Evolutionary conservation across 176 grass and related monocot genomes (phyloP), one percentile per base, ranked within the genome.

Genomic region (Dendrocalamus sinicus): DNA sequence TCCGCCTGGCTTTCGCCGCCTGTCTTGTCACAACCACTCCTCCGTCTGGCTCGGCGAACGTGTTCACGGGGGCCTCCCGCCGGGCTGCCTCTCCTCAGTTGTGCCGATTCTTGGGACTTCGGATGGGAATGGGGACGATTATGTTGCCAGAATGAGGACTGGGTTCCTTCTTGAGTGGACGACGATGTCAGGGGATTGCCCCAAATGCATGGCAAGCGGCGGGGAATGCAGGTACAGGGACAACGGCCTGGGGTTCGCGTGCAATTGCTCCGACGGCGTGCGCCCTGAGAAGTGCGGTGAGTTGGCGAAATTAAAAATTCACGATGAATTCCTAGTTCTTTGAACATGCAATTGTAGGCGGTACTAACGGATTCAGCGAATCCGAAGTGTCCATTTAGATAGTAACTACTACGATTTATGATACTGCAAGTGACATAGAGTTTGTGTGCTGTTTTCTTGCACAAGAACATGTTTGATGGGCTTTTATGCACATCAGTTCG

Each of bases 131-230:
- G 50, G 1, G 32, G 32, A 41, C 1, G 53, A 22, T 1, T 82
- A 82, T 6, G 4, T 78, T 9, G 19, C 7, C 11, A 9, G 74
- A 40, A 87, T 87, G 89, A 87, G 0, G 28, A 14, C 2, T 0
- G 89, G 89, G 12, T 67, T 90, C 0, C 84, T 90, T 40, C 73
- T 90, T 0, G 59, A 90, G 58, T 90, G 89, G 89, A 0, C 39
- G 13, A 74, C 0, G 46, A 3, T 22, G 48, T 40, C 88, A 0
- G 74, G 12, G 1, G n/a, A 87, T 22, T 90, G 89, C 67, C 67
- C 67, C 39, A 2, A 2, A 47, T 90, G 89, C 84, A 37, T 43
- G 40, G 84, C 79, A 0, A 83, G 79, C 48, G 89, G 84, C 8
- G 74, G 84, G 26, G 19, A 59, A 20, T 90, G 89, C 84, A 11